Evolutionary conservation across 352 stramenopile genomes (phyloP).

Genomic region (Thalassiosira oceanica): DNA sequence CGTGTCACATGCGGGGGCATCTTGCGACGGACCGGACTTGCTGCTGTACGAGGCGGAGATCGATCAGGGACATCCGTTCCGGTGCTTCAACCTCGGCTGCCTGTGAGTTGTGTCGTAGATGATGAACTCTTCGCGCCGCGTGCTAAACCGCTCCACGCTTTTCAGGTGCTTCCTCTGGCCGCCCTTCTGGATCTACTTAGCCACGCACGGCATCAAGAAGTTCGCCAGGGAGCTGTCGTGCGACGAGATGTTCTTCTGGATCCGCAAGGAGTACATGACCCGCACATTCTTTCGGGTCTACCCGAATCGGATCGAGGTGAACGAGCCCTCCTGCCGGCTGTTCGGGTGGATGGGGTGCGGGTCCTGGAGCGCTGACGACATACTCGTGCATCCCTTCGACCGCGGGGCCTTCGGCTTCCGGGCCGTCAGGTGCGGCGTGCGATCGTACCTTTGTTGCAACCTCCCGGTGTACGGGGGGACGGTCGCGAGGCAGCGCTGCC

Average conservation of each 20-base stretch:
- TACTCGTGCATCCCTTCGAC: conserved; percentile 52
- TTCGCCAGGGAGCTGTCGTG: conserved; percentile 16
- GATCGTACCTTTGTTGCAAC: conserved; percentile 28
- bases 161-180: no score
- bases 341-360: conserved; percentile 48
- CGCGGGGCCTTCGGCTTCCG: conserved; percentile 57
- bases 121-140: no score
- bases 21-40: no score
- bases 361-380: conserved; percentile 38
- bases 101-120: no score
- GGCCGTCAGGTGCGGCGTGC: conserved; percentile 14
- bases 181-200: conserved; percentile 3
- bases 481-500: conserved; percentile 49
- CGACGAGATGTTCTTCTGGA: conserved; percentile 43
- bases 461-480: conserved; percentile 45
- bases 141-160: no score
- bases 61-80: no score
- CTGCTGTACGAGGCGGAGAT: no score
- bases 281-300: conserved; percentile 51
- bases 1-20: no score
- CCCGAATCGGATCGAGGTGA: conserved; percentile 50
- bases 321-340: conserved; percentile 23
- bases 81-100: no score
- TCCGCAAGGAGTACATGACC: conserved; percentile 54
- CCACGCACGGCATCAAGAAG: not conserved